These are phyloP conservation scores for Syzygium syzygioides DNA, from an alignment of 441 rosid genomes.

Conservation along the genomic window DNA sequence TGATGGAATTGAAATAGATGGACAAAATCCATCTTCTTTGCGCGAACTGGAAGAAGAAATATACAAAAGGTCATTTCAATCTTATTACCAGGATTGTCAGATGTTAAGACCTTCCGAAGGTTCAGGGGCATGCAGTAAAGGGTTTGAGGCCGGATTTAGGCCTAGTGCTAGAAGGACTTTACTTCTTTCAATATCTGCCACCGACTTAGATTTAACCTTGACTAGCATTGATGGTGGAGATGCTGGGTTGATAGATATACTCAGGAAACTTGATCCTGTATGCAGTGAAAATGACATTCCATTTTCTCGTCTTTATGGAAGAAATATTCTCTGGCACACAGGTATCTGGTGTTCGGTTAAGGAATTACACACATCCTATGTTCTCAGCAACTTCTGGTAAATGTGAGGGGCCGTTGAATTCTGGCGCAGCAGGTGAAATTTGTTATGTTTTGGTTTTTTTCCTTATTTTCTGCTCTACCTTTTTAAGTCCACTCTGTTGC, in stretches of 20 bases:
- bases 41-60: slow-evolving; percentile 69
- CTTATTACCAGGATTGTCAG: slow-evolving; percentile 90
- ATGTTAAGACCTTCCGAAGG: slow-evolving; percentile 65
- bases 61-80: slow-evolving; percentile 63
- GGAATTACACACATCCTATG: slow-evolving; percentile 88
- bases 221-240: slow-evolving; percentile 84
- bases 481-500: not conserved
- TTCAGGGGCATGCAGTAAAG: slow-evolving; percentile 81
- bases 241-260: slow-evolving; percentile 80
- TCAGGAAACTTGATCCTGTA: slow-evolving; percentile 90
- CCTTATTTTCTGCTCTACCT: not conserved
- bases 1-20: slow-evolving; percentile 66
- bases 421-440: slow-evolving; percentile 93
- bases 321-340: slow-evolving; percentile 56
- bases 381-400: slow-evolving; percentile 76
- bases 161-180: slow-evolving; percentile 72
- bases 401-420: slow-evolving; percentile 87
- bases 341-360: slow-evolving; percentile 61
- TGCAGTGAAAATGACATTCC: slow-evolving; percentile 73
- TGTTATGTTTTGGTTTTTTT: not conserved
- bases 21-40: slow-evolving; percentile 52
- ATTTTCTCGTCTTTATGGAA: slow-evolving; percentile 90
- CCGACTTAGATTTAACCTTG: slow-evolving; percentile 88
- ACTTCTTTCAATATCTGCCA: slow-evolving; percentile 76
- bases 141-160: slow-evolving; percentile 93